A percentile compares a stretch with the other conserved stretches of the same genome.
Conservation (phyloP, 768 basidiomycete genomes). For the Leccinum longicurvipes region DNA sequence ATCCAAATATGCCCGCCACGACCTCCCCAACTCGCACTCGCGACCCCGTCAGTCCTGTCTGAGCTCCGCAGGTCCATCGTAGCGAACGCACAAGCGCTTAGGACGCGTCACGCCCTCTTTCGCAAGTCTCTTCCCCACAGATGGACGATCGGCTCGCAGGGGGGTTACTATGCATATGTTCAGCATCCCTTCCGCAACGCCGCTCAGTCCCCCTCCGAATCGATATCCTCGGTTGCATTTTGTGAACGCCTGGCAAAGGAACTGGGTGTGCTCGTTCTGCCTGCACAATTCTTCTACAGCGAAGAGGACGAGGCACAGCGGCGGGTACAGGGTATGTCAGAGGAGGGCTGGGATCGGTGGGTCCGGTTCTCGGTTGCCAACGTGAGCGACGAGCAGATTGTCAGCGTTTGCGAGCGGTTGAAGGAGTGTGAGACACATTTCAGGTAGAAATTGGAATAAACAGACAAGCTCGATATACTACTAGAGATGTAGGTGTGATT, state of each 20-base stretch:
- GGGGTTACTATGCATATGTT: conserved; percentile 81
- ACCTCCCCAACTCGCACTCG: conserved; percentile 66
- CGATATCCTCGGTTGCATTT: conserved; percentile 47
- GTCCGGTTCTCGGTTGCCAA: conserved; percentile 81
- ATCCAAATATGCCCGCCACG: conserved; percentile 79
- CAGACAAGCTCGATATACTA: background rate
- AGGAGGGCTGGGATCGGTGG: conserved; percentile 54
- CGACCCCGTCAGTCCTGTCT: conserved; percentile 46
- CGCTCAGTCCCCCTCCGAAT: background rate
- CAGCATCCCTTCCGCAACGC: conserved; percentile 52
- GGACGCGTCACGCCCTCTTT: conserved; percentile 57
- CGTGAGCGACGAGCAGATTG: conserved; percentile 60
- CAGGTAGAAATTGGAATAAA: conserved; percentile 29
- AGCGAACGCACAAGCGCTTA: conserved; percentile 46
- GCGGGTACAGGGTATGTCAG: conserved; percentile 21
- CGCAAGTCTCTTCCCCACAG: conserved; percentile 39
- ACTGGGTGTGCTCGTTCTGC: conserved; percentile 64
- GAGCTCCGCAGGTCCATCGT: conserved; percentile 51
- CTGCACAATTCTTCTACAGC: conserved; percentile 57
- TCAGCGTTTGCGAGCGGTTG: conserved; percentile 50
- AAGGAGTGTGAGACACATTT: conserved; percentile 36
- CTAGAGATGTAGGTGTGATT: background rate
- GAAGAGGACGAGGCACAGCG: conserved; percentile 12
- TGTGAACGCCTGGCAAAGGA: conserved; percentile 56
- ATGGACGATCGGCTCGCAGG: conserved; percentile 65